phyloP scores from a whole-genome alignment of 805 yeast species.

The Metschnikowia vanudenii region DNA sequence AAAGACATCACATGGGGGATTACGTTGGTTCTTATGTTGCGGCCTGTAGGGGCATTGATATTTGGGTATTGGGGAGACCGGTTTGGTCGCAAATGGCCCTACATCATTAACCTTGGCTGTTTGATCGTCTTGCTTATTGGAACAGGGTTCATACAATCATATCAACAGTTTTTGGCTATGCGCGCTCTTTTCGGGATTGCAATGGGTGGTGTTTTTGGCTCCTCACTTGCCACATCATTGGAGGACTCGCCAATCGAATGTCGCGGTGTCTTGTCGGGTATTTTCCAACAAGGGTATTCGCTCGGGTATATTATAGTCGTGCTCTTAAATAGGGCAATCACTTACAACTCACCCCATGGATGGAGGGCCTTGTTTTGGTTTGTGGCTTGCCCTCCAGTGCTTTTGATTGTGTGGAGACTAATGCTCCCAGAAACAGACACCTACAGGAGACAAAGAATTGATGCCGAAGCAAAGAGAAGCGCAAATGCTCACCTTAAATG shows the following conservation, averaged over 20 bases:
- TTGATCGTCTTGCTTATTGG: slow-evolving; percentile 57
- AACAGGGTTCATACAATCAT: slow-evolving; percentile 58
- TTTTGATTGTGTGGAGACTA: slow-evolving; percentile 58
- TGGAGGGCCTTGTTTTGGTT: slow-evolving; percentile 74
- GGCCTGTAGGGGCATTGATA: slow-evolving; percentile 62
- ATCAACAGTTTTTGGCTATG: slow-evolving; percentile 57
- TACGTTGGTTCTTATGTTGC: slow-evolving; percentile 63
- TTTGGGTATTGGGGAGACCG: slow-evolving; percentile 61
- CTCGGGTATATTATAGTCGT: slow-evolving; percentile 67
- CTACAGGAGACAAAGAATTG: slow-evolving; percentile 30
- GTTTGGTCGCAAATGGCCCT: slow-evolving; percentile 62
- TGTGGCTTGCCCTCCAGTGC: slow-evolving; percentile 62
- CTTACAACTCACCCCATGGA: slow-evolving; percentile 43
- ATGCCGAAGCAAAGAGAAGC: slow-evolving; percentile 11
- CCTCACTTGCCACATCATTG: slow-evolving; percentile 62
- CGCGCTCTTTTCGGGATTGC: slow-evolving; percentile 65
- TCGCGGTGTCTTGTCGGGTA: slow-evolving; percentile 60
- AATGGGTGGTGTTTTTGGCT: slow-evolving; percentile 72
- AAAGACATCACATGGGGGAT: slow-evolving; percentile 68
- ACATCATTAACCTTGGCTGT: slow-evolving; percentile 40
- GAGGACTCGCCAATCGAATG: slow-evolving; percentile 62
- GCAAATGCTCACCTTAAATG: slow-evolving; percentile 12
- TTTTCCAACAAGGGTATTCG: slow-evolving; percentile 80
- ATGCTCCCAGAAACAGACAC: slow-evolving; percentile 59
- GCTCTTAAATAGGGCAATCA: slow-evolving; percentile 60